Base-by-base conservation (phyloP, 768 basidiomycete species). In the Clathrus columnatus region DNA sequence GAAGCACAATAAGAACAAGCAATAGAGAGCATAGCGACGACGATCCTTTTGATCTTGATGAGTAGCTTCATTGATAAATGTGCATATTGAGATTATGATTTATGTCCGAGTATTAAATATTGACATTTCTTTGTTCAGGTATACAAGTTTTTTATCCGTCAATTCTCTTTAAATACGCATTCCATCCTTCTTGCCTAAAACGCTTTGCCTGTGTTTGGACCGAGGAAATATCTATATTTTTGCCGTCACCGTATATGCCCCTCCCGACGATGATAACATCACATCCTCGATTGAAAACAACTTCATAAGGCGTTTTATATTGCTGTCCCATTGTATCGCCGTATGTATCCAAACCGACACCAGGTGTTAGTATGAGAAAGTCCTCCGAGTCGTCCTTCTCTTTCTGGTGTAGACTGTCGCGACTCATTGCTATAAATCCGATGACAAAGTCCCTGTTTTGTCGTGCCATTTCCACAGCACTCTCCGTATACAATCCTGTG, bases 201-300 rank as follows among this genome's bases (percentile, higher is more conserved):
- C 84, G 76, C 65, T 87, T 80, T n/a, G 93, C 91, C 65, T 91
- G 86, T 18, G 75, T 73, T 28, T 74, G 72, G 30, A 83, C 79
- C 51, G 77, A 75, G 10, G 72, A 70, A 1, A 77, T 69, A 32
- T 76, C 69, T 17, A 75, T 63, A 21, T 71, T 70, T 28, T 70
- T 71, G 14, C 74, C 73, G 45, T 77, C 73, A 18, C 89, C 91
- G 68, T 96, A 94, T 36, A 99, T 85, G 0, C 96, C 96, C 57
- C 96, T 75, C 26, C 96, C 96, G 46, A 99, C 96, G 57, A 99
- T 98, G 65, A 98, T 98, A 20, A 98, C 79, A 71, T 99, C 96
- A 67, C 90, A 90, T 26, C 92, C 94, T 45, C 79, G 80, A 45
- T 86, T 82, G 17, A 80, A 65, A 26, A 99, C 73, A 23, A 94